A percentile compares a stretch with the other conserved stretches of the same genome.
Evolutionary conservation across 805 yeast species (phyloP).

Genomic region (Pichia gijzeniarum): DNA sequence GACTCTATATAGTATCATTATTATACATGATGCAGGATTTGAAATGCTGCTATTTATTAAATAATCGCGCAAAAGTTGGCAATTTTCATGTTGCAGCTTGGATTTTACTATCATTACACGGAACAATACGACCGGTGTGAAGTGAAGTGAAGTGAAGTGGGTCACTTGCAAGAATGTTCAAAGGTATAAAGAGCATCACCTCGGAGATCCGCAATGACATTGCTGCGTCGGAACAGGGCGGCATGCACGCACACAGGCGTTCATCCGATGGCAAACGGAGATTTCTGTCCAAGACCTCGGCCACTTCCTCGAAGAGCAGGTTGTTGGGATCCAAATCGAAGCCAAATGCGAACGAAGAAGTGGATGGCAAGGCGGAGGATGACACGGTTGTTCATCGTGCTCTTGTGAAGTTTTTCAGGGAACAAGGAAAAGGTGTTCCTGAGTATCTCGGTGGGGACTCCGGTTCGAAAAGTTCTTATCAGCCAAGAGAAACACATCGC

Average conservation of each 20-base stretch:
- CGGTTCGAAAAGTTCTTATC: too few relatives aligned
- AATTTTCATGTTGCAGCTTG: too few relatives aligned
- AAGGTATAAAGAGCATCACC: constrained; percentile 21
- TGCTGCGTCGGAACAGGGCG: not conserved
- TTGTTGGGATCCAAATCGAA: not conserved
- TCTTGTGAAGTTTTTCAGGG: constrained; percentile 23
- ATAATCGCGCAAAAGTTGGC: too few relatives aligned
- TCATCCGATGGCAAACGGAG: too few relatives aligned
- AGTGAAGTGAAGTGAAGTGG: too few relatives aligned
- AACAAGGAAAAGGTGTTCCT: constrained; percentile 21
- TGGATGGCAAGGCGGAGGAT: constrained; percentile 30
- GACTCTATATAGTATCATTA: not conserved
- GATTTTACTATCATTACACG: too few relatives aligned
- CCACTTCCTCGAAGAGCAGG: not conserved
- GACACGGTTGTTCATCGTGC: constrained; percentile 31
- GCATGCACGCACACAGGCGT: not conserved
- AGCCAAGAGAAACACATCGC: not conserved
- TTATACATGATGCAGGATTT: too few relatives aligned
- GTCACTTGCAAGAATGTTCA: constrained; percentile 10
- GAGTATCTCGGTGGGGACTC: constrained; percentile 13
- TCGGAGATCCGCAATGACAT: constrained; percentile 11
- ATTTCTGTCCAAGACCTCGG: too few relatives aligned
- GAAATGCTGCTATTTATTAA: too few relatives aligned
- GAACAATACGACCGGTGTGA: too few relatives aligned
- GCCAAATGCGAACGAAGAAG: constrained; percentile 16